These are phyloP conservation scores for Nymphaea colorata DNA, from an alignment of 164 flowering plant genomes.

Conservation along the genomic window DNA sequence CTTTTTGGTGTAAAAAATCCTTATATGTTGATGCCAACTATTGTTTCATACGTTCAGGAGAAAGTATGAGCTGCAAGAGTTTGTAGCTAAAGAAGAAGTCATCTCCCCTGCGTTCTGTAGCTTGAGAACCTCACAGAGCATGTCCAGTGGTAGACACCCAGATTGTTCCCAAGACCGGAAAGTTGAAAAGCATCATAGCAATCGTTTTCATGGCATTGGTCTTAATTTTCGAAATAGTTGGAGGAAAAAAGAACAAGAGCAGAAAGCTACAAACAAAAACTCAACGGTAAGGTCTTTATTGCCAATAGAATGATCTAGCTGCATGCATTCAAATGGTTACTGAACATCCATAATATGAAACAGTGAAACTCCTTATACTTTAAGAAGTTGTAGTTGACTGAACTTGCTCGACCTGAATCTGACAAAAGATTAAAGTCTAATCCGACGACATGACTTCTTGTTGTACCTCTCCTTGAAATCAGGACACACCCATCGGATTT, in stretches of 20 bases:
- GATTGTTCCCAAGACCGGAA: slow-evolving; percentile 28
- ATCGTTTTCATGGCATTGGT: slow-evolving; percentile 44
- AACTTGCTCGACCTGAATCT: no score
- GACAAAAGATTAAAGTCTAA: no score
- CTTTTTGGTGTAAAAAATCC: not conserved
- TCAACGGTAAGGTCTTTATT: slow-evolving; percentile 28
- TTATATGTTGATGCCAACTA: slow-evolving; percentile 10
- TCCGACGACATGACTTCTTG: no score
- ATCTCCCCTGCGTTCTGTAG: slow-evolving; percentile 24
- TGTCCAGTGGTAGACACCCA: slow-evolving; percentile 12
- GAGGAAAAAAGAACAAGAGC: slow-evolving; percentile 58
- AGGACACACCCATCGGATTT: no score
- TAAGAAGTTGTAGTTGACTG: no score
- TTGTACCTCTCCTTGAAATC: no score
- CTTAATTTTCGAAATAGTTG: slow-evolving; percentile 73
- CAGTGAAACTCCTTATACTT: no score
- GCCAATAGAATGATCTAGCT: not conserved
- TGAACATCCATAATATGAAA: no score
- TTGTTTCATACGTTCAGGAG: slow-evolving; percentile 39
- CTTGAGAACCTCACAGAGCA: slow-evolving; percentile 9
- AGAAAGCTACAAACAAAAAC: slow-evolving; percentile 35
- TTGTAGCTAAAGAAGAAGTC: slow-evolving; percentile 20
- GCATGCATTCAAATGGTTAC: no score
- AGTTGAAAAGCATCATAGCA: slow-evolving; percentile 38
- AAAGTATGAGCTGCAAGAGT: slow-evolving; percentile 75